Conservation (phyloP, 2,329 filamentous ascomycete species). For the Exophiala viscosa region DNA sequence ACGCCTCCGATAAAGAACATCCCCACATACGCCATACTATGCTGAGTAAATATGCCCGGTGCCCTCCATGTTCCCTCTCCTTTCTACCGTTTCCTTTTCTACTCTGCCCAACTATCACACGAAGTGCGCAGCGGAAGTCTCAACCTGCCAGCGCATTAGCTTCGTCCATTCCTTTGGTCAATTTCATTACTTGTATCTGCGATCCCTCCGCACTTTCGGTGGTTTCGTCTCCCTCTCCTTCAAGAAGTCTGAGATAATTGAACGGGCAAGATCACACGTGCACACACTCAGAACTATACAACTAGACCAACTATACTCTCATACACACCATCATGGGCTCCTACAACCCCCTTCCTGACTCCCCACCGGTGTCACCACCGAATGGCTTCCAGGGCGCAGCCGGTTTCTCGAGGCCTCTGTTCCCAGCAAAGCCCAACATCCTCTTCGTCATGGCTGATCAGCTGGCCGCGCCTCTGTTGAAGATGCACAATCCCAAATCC, state of each 20-base stretch:
- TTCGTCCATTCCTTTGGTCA: slow-evolving; percentile 1
- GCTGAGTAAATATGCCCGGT: slow-evolving; percentile 13
- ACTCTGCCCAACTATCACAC: neutral
- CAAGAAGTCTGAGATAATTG: neutral
- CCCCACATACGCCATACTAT: slow-evolving; percentile 25
- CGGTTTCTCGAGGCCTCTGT: slow-evolving; percentile 28
- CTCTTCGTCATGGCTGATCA: slow-evolving; percentile 97
- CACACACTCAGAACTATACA: neutral
- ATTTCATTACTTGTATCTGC: slow-evolving; percentile 4
- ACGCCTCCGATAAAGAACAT: neutral
- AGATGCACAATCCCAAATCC: slow-evolving; percentile 84
- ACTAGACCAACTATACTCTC: neutral
- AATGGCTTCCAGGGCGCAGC: slow-evolving; percentile 26
- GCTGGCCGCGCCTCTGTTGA: slow-evolving; percentile 82
- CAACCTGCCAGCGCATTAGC: neutral
- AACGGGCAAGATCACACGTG: neutral
- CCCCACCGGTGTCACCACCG: slow-evolving; percentile 29
- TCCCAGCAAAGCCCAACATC: slow-evolving; percentile 62
- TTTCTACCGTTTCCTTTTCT: slow-evolving; percentile 3
- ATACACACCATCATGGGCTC: slow-evolving; percentile 23
- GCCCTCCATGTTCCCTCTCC: neutral
- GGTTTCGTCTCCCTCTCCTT: neutral
- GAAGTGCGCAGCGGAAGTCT: neutral
- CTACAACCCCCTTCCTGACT: slow-evolving; percentile 20
- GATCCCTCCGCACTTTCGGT: neutral